Evolutionary conservation across 495 filamentous ascomycete genomes (phyloP).

Genomic region (Schizothecium vesticola): DNA sequence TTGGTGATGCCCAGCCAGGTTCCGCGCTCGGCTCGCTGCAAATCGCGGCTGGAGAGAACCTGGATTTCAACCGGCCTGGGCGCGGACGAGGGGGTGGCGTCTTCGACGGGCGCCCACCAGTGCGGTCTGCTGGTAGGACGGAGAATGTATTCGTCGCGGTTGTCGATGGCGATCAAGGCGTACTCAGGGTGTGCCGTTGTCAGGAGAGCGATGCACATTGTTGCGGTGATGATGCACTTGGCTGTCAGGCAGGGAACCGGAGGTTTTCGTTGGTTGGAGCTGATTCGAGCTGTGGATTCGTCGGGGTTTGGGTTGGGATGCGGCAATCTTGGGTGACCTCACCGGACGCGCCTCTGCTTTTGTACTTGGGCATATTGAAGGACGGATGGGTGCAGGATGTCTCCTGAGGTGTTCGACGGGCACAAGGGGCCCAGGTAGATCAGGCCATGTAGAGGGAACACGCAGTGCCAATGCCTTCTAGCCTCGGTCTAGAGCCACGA

Average conservation of each 20-base stretch:
- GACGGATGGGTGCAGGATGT: neutral
- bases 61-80: conserved; percentile 24
- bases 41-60: conserved; percentile 47
- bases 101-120: conserved; percentile 64
- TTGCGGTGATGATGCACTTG: conserved; percentile 14
- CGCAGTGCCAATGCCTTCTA: neutral
- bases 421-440: neutral
- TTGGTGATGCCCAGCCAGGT: conserved; percentile 93
- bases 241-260: neutral
- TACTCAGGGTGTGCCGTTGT: conserved; percentile 90
- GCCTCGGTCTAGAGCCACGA: neutral
- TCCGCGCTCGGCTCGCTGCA: conserved; percentile 54
- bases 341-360: neutral
- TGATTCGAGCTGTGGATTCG: neutral
- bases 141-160: conserved; percentile 91
- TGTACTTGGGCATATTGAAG: neutral
- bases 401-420: neutral
- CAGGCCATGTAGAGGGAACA: conserved; percentile 4
- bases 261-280: neutral
- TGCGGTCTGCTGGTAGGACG: conserved; percentile 77
- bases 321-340: neutral
- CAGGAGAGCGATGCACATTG: conserved; percentile 89
- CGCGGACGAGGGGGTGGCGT: conserved; percentile 6
- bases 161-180: conserved; percentile 82
- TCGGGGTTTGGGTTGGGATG: neutral